Percentiles rank a stretch among this genome's conserved stretches.
These are phyloP conservation scores for Alternaria tenuissima DNA, from an alignment of 2,329 filamentous ascomycete species.

Conservation along the genomic window DNA sequence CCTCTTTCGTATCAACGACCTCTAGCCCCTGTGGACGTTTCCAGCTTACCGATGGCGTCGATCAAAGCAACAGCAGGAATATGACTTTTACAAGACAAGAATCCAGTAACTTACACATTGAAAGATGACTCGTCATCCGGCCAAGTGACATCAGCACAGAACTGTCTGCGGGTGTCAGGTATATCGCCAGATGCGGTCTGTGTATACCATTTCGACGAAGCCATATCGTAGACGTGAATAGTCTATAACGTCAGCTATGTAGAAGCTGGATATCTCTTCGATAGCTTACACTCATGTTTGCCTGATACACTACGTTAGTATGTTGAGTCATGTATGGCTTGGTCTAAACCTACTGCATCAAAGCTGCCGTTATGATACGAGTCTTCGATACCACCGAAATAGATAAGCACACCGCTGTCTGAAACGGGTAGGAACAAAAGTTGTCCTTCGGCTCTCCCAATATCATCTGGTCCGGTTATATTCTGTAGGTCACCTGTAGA, in stretches of 20 bases:
- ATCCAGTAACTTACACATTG: constrained; percentile 62
- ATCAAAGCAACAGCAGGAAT: neutral
- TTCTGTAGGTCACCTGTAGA: constrained; percentile 62
- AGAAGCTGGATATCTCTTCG: constrained; percentile 21
- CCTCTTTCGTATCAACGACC: neutral
- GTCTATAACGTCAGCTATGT: constrained; percentile 45
- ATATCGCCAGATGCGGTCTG: constrained; percentile 64
- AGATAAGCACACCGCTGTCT: constrained; percentile 66
- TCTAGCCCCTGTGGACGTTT: neutral
- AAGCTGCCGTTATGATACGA: constrained; percentile 58
- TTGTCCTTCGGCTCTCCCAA: constrained; percentile 65
- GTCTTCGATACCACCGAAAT: constrained; percentile 68
- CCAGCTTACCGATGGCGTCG: neutral
- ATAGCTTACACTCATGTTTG: constrained; percentile 47
- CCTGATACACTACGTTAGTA: constrained; percentile 24
- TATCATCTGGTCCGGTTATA: constrained; percentile 61
- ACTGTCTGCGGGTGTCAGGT: constrained; percentile 63
- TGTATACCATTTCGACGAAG: constrained; percentile 66
- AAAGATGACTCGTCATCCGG: constrained; percentile 68
- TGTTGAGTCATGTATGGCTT: constrained; percentile 3
- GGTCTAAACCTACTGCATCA: constrained; percentile 33
- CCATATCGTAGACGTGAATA: constrained; percentile 69
- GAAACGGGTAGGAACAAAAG: constrained; percentile 69
- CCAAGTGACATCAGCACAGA: constrained; percentile 69
- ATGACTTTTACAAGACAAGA: neutral